A percentile compares a stretch with the other conserved stretches of the same genome.
phyloP scores from a whole-genome alignment of 176 grass and related monocot genomes.

The Oryza glumipatula region DNA sequence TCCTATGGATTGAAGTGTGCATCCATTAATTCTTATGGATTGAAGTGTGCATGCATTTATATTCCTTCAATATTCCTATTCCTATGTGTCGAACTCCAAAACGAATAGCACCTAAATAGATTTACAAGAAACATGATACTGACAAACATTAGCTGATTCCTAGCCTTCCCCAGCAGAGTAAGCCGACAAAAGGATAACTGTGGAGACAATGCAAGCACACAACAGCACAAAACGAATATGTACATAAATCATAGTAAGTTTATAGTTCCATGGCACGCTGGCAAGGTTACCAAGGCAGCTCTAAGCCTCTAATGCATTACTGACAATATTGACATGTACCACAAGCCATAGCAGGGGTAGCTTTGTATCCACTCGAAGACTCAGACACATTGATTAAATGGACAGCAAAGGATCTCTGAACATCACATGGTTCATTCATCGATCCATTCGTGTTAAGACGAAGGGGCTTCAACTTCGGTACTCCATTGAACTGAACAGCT shows the following conservation, averaged over 20 bases:
- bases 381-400: neutral
- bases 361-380: neutral
- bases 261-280: neutral
- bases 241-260: neutral
- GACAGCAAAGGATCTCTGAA: neutral
- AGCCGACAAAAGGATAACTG: neutral
- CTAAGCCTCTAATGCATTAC: neutral
- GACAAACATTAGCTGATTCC: neutral
- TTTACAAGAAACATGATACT: slow-evolving; percentile 16
- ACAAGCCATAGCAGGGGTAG: neutral
- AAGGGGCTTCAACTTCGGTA: neutral
- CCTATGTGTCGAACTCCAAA: no score
- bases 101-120: neutral
- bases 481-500: slow-evolving; percentile 31
- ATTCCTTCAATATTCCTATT: no score
- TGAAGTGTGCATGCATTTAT: no score
- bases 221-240: neutral
- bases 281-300: neutral
- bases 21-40: no score
- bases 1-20: no score
- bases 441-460: slow-evolving; percentile 23
- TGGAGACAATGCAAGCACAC: slow-evolving; percentile 1
- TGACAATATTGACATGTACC: neutral
- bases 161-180: neutral
- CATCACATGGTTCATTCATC: neutral